Evolutionary conservation across 768 basidiomycete species (phyloP), one percentile per base, ranked within the genome.

Genomic region (Trametes elegans): DNA sequence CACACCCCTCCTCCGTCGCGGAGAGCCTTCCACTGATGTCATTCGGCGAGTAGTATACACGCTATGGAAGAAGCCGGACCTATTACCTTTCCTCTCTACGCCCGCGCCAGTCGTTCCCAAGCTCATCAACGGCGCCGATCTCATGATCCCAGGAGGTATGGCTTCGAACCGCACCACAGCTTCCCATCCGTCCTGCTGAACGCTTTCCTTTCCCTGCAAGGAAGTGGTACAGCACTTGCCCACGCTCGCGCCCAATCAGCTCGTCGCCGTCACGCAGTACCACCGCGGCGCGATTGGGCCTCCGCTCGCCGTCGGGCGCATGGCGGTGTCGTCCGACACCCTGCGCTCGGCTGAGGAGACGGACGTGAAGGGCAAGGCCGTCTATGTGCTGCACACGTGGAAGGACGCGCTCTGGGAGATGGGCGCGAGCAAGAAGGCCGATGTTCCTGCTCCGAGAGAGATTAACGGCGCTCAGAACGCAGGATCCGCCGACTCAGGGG

Each of bases 81-180:
- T 94, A 1, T 74, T 93, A 8, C 87, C 89, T 0, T 78, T 78
- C 55, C 60, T 93, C n/a, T 80, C 83, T 2, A 91, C 90, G 0
- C 87, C 89, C 2, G 67, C 80, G 2, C 71, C 81, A 10, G 90
- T 91, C 26, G 80, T 92, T 32, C 85, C 85, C 1, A 75, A 85
- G 23, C 77, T 94, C 11, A 72, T 82, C 3, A 82, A 81, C 9
- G 91, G 92, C n/a, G 89, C 91, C 0, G 90, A 94, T 72, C 78
- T 93, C 7, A 93, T 94, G 90, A 83, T 88, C 29, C 89, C 91
- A 4, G 91, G 90, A 70, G 88, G 88, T 87, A 65, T 65, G 84
- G 74, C 26, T 32, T 39, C n/a, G 40, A n/a, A n/a, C n/a, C n/a
- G n/a, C n/a, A n/a, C n/a, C n/a, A n/a, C n/a, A n/a, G n/a, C n/a